Conservation (phyloP, 2,329 filamentous ascomycete genomes). For the Coccinonectria pachysandricola region DNA sequence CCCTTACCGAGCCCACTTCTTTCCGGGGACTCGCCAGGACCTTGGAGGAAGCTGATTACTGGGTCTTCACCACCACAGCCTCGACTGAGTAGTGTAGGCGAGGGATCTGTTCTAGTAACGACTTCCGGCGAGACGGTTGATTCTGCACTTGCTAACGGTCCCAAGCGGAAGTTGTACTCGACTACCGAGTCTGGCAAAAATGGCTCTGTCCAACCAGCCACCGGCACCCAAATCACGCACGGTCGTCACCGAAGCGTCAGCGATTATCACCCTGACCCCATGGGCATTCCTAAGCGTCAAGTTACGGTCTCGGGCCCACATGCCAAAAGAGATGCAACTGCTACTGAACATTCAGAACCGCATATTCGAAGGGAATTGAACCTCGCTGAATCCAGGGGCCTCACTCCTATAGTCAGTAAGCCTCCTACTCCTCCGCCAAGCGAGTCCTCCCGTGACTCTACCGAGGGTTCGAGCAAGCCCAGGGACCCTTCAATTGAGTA, state of each 20-base stretch:
- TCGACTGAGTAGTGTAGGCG: conserved; percentile 18
- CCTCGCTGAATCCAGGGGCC: conserved; percentile 66
- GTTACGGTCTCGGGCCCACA: conserved; percentile 61
- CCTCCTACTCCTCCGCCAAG: conserved; percentile 77
- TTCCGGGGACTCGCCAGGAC: conserved; percentile 53
- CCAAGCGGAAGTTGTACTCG: conserved; percentile 47
- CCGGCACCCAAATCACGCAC: conserved; percentile 30
- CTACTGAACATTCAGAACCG: conserved; percentile 30
- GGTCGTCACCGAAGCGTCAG: conserved; percentile 74
- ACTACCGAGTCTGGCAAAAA: conserved; percentile 21
- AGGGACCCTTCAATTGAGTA: conserved; percentile 43
- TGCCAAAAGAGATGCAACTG: conserved; percentile 24
- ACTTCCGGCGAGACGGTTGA: conserved; percentile 42
- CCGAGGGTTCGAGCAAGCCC: conserved; percentile 30
- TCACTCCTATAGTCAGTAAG: conserved; percentile 48
- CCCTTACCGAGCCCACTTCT: conserved; percentile 68
- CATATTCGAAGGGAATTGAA: conserved; percentile 66
- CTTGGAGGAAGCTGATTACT: conserved; percentile 47
- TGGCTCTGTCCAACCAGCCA: conserved; percentile 27
- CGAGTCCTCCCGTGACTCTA: conserved; percentile 48
- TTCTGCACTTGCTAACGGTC: conserved; percentile 38
- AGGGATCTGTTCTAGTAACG: conserved; percentile 35
- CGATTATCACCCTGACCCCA: conserved; percentile 70
- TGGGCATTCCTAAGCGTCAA: conserved; percentile 59
- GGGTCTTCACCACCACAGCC: conserved; percentile 33